These are phyloP conservation scores for Tulasnella sp. DNA, from an alignment of 768 basidiomycete genomes.

Conservation along the genomic window DNA sequence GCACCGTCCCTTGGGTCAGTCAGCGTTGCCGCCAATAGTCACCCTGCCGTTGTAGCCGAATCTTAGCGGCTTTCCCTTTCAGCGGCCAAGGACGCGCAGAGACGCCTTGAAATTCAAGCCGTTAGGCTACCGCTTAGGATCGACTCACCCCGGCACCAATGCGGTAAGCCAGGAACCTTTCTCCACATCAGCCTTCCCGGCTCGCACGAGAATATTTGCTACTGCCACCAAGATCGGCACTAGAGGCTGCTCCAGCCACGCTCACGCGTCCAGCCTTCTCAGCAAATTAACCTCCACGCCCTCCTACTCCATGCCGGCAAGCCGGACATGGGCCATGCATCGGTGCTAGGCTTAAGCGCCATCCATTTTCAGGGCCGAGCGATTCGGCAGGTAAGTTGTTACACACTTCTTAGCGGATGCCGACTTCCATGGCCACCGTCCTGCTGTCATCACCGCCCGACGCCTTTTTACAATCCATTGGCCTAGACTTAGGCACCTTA, in stretches of 20 bases:
- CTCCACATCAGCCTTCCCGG: conserved; percentile 86
- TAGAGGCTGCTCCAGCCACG: conserved; percentile 71
- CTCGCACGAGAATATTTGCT: conserved; percentile 85
- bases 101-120: conserved; percentile 66
- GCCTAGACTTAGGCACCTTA: conserved; percentile 42
- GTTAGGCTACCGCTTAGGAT: conserved; percentile 75
- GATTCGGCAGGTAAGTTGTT: conserved; percentile 88
- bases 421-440: conserved; percentile 84
- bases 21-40: conserved; percentile 4
- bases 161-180: conserved; percentile 85
- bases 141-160: conserved; percentile 84
- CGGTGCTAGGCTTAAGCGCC: conserved; percentile 83
- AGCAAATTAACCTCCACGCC: conserved; percentile 65
- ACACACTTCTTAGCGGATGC: conserved; percentile 83
- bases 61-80: conserved; percentile 77
- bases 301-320: conserved; percentile 51
- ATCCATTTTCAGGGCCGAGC: conserved; percentile 90
- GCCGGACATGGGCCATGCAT: conserved; percentile 44
- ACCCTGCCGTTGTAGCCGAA: conserved; percentile 70
- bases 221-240: conserved; percentile 87
- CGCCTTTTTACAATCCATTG: conserved; percentile 52
- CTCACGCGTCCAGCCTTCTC: conserved; percentile 73
- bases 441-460: conserved; percentile 86
- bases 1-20: conserved; percentile 60
- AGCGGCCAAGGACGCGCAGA: conserved; percentile 57